Percentiles rank a stretch among this genome's conserved stretches.
phyloP scores from a whole-genome alignment of 805 yeast genomes.

The Starmerella powellii region DNA sequence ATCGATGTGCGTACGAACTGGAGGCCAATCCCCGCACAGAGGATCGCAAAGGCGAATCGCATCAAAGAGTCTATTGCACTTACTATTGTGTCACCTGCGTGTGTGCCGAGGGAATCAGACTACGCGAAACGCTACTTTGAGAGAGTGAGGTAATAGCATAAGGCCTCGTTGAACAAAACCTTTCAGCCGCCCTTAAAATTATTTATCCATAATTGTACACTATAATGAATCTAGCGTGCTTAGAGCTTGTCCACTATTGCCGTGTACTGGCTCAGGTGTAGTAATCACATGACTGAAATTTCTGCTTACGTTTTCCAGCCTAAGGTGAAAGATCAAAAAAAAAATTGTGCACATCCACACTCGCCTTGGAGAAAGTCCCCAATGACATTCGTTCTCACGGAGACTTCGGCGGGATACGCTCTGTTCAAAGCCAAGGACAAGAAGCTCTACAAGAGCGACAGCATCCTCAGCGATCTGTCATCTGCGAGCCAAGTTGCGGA shows the following conservation, averaged over 20 bases:
- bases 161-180: too few species aligned
- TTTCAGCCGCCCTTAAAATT: too few species aligned
- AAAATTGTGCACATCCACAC: background rate
- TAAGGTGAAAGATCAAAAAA: background rate
- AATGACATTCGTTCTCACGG: conserved; percentile 56
- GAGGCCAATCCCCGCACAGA: background rate
- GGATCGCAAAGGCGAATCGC: background rate
- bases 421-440: conserved; percentile 94
- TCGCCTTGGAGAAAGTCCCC: conserved; percentile 2
- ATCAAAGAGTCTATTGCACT: background rate
- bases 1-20: background rate
- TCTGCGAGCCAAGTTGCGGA: conserved; percentile 73
- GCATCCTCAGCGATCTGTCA: conserved; percentile 63
- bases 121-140: too few species aligned
- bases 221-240: too few species aligned
- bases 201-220: too few species aligned
- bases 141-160: too few species aligned
- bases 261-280: too few species aligned
- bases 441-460: conserved; percentile 78
- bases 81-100: background rate
- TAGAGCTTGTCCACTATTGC: too few species aligned
- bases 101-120: too few species aligned
- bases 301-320: background rate
- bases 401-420: conserved; percentile 98
- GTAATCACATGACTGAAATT: background rate